Evolutionary conservation across 1,284 basidiomycete species (phyloP).

Genomic region (Ceratobasidium sp.): DNA sequence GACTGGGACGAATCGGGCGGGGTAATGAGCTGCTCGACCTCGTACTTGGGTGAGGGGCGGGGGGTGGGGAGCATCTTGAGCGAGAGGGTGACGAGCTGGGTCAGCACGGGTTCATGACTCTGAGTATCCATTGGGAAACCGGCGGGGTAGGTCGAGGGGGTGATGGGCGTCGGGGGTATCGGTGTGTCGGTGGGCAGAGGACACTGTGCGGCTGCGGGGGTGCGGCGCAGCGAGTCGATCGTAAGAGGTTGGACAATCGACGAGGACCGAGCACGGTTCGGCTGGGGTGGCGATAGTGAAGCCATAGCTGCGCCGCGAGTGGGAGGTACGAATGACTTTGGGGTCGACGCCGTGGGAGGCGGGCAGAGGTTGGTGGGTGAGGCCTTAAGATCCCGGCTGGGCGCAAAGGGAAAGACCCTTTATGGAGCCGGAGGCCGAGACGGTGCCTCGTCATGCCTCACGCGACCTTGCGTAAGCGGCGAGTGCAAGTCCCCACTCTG

Average conservation of each 20-base stretch:
- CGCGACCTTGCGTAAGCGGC: constrained; percentile 32
- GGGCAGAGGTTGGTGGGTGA: background rate
- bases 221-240: constrained; percentile 36
- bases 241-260: constrained; percentile 37
- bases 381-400: background rate
- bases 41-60: constrained; percentile 18
- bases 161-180: constrained; percentile 26
- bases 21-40: constrained; percentile 12
- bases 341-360: background rate
- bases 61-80: constrained; percentile 31
- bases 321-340: background rate
- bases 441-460: constrained; percentile 28
- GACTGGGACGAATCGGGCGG: constrained; percentile 17
- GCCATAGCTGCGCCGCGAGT: constrained; percentile 29
- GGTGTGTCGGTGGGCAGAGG: background rate
- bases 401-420: constrained; percentile 9
- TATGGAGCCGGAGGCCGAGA: constrained; percentile 36
- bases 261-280: constrained; percentile 34
- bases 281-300: constrained; percentile 36
- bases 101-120: background rate
- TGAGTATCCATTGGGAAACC: background rate
- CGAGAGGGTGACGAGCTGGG: constrained; percentile 13
- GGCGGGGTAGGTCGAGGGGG: constrained; percentile 6
- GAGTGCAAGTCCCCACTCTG: no score
- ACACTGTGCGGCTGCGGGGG: constrained; percentile 11